A percentile compares a stretch with the other conserved stretches of the same genome.
phyloP scores from a whole-genome alignment of 495 filamentous ascomycete species.

The Penicillium bovifimosum region DNA sequence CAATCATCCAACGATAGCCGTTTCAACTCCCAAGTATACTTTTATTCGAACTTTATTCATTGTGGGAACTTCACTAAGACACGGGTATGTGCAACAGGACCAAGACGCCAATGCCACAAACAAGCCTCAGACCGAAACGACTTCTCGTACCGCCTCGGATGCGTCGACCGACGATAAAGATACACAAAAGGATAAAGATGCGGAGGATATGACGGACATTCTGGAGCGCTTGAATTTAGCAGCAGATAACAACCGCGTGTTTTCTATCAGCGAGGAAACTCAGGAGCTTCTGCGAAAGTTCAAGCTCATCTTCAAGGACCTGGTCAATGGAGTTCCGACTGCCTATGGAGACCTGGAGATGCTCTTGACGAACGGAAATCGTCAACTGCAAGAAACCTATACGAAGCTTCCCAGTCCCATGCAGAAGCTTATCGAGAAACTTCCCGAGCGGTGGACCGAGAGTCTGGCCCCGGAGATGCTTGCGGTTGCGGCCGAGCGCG shows the following conservation, averaged over 20 bases:
- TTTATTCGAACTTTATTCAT: not conserved
- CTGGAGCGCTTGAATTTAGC: slow-evolving; percentile 77
- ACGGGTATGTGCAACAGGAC: not conserved
- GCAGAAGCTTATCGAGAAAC: slow-evolving; percentile 79
- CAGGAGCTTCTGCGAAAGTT: slow-evolving; percentile 76
- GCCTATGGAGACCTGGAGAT: slow-evolving; percentile 83
- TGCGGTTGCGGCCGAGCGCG: slow-evolving; percentile 65
- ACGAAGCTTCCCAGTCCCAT: slow-evolving; percentile 70
- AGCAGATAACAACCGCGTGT: slow-evolving; percentile 70
- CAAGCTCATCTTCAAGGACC: slow-evolving; percentile 80
- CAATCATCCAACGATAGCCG: not conserved
- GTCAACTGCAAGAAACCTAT: slow-evolving; percentile 69
- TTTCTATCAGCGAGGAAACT: slow-evolving; percentile 76
- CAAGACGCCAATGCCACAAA: not conserved
- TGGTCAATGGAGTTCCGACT: slow-evolving; percentile 87
- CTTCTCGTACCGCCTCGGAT: slow-evolving; percentile 8
- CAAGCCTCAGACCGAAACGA: slow-evolving; percentile 5
- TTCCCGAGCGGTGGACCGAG: slow-evolving; percentile 75
- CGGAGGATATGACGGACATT: slow-evolving; percentile 67
- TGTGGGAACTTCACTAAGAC: not conserved
- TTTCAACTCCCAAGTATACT: not conserved
- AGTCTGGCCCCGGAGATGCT: slow-evolving; percentile 73
- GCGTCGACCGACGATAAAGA: slow-evolving; percentile 30
- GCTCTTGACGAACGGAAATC: slow-evolving; percentile 75
- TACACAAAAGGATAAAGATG: slow-evolving; percentile 59